phyloP scores from a whole-genome alignment of 257 asterid genomes.

The Coffea eugenioides region DNA sequence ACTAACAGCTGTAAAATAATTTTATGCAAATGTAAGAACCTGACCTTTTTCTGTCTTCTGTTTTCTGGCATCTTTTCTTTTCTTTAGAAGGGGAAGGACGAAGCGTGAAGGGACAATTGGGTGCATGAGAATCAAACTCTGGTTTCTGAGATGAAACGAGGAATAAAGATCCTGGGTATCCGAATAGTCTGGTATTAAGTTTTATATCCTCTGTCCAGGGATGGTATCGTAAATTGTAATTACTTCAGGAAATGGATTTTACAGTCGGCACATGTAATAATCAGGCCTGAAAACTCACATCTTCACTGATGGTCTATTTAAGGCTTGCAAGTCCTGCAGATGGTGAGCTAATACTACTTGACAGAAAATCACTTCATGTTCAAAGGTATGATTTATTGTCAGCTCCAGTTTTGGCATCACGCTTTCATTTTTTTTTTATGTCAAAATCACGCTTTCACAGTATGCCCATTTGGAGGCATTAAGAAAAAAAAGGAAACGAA shows the following conservation, averaged over 20 bases:
- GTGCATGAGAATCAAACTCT: neutral
- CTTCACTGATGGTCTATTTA: neutral
- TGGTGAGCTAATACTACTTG: neutral
- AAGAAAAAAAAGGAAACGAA: too few species aligned
- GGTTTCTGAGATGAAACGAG: neutral
- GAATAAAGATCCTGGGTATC: neutral
- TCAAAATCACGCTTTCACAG: too few species aligned
- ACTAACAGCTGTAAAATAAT: neutral
- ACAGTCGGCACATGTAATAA: neutral
- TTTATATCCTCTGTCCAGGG: neutral
- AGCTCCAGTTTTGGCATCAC: too few species aligned
- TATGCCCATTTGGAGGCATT: too few species aligned
- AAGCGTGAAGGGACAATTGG: neutral
- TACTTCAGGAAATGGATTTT: neutral
- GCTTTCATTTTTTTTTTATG: too few species aligned
- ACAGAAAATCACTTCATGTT: too few species aligned
- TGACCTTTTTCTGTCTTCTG: neutral
- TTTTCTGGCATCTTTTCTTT: neutral
- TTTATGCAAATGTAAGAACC: neutral
- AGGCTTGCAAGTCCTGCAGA: neutral
- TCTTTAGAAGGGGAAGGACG: neutral
- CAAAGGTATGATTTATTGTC: too few species aligned
- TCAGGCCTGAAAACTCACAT: neutral
- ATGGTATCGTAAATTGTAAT: neutral
- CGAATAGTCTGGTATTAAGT: neutral